These are phyloP conservation scores for Kregervanrija pseudodelftensis DNA, from an alignment of 805 yeast species.

Conservation along the genomic window DNA sequence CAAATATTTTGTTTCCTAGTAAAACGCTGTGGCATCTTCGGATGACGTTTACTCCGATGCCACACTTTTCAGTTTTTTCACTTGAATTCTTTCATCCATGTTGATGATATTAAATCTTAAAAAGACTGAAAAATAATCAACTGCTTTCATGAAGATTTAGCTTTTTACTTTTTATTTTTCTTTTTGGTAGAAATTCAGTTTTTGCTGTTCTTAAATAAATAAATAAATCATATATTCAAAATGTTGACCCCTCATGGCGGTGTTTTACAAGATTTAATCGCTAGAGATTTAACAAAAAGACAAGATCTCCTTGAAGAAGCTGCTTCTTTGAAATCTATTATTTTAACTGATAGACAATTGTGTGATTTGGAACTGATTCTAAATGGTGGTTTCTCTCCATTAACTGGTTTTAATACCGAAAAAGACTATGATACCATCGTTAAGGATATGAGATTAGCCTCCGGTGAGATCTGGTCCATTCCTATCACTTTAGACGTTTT, in stretches of 20 bases:
- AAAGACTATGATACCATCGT: slow-evolving; percentile 66
- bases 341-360: slow-evolving; percentile 77
- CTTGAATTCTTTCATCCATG: no score
- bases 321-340: slow-evolving; percentile 37
- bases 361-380: slow-evolving; percentile 90
- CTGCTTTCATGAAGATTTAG: no score
- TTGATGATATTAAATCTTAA: no score
- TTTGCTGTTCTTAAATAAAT: no score
- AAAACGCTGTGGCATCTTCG: no score
- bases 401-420: slow-evolving; percentile 59
- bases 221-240: slow-evolving; percentile 1
- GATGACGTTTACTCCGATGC: no score
- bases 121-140: no score
- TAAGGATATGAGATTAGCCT: slow-evolving; percentile 57
- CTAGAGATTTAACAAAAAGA: slow-evolving; percentile 66
- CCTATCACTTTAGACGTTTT: slow-evolving; percentile 86
- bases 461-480: slow-evolving; percentile 82
- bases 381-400: slow-evolving; percentile 91
- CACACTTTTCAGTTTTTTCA: no score
- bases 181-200: no score
- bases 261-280: slow-evolving; percentile 71
- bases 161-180: no score
- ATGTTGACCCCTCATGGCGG: slow-evolving; percentile 94
- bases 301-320: slow-evolving; percentile 53
- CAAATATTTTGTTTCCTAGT: no score